phyloP scores from a whole-genome alignment of 2,329 filamentous ascomycete genomes.

The Neofusicoccum cordaticola region DNA sequence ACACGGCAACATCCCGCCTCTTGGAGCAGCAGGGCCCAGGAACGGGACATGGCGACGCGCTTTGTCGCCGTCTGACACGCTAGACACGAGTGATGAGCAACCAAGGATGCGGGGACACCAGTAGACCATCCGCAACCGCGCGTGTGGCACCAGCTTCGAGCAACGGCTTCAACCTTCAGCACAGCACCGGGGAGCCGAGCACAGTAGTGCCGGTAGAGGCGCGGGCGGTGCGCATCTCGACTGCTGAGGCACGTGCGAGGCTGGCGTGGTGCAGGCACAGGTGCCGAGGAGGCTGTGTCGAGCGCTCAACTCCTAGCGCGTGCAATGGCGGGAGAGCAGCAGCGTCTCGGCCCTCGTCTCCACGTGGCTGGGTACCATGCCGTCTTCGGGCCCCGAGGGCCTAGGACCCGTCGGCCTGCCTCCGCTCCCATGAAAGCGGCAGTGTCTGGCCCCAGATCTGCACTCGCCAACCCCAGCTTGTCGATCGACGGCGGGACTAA shows the following conservation, averaged over 20 bases:
- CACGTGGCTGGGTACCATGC: not conserved
- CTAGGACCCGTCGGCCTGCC: not conserved
- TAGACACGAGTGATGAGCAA: not conserved
- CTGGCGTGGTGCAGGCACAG: not conserved
- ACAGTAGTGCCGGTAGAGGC: not conserved
- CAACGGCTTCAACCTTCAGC: not conserved
- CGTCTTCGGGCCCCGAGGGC: not conserved
- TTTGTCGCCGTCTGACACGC: not conserved
- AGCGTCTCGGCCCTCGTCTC: not conserved
- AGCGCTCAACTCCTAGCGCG: not conserved
- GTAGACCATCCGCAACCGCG: not conserved
- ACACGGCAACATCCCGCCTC: not conserved
- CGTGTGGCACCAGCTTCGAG: not conserved
- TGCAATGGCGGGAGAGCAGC: not conserved
- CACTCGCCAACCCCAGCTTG: too few relatives aligned
- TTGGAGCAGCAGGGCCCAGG: not conserved
- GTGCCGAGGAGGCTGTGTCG: not conserved
- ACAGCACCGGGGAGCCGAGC: not conserved
- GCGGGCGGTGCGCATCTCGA: not conserved
- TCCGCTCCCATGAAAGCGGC: conserved; percentile 11
- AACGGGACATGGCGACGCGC: not conserved
- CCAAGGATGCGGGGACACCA: not conserved
- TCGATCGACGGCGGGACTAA: too few relatives aligned
- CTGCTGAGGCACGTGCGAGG: not conserved
- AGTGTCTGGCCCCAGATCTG: too few relatives aligned